Evolutionary conservation across 2,329 filamentous ascomycete genomes (phyloP).

Genomic region (Colletotrichum cereale): DNA sequence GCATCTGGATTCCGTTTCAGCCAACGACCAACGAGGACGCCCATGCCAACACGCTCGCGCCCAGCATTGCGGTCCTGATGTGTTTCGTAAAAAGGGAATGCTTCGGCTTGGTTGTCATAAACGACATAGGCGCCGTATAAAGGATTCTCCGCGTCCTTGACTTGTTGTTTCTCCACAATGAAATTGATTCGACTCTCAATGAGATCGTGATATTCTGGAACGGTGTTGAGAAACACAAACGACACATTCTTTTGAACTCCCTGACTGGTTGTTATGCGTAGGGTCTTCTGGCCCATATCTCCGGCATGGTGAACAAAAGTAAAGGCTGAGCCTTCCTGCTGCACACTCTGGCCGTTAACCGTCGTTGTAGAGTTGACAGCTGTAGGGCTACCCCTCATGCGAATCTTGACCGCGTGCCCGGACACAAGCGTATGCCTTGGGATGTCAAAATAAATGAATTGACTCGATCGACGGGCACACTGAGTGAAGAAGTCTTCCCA

Average conservation of each 20-base stretch:
- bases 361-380: slow-evolving; percentile 18
- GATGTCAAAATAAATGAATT: slow-evolving; percentile 27
- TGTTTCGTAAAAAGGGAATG: slow-evolving; percentile 24
- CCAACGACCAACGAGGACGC: slow-evolving; percentile 35
- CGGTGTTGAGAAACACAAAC: slow-evolving; percentile 31
- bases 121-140: slow-evolving; percentile 30
- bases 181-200: slow-evolving; percentile 29
- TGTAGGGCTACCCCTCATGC: slow-evolving; percentile 5
- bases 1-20: slow-evolving; percentile 8
- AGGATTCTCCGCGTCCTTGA: neutral
- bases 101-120: slow-evolving; percentile 38
- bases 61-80: slow-evolving; percentile 35
- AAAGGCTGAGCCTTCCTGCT: slow-evolving; percentile 1
- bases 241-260: slow-evolving; percentile 3
- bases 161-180: slow-evolving; percentile 35
- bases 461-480: slow-evolving; percentile 19
- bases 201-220: slow-evolving; percentile 25
- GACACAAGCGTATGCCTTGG: slow-evolving; percentile 15
- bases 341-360: slow-evolving; percentile 11
- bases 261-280: slow-evolving; percentile 2
- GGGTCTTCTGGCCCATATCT: slow-evolving; percentile 11
- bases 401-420: slow-evolving; percentile 4
- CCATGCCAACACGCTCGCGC: slow-evolving; percentile 37
- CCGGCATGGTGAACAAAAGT: slow-evolving; percentile 13
- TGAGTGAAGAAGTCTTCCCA: slow-evolving; percentile 35